Conservation (phyloP, 2,329 filamentous ascomycete species). For the Ilyonectria robusta region DNA sequence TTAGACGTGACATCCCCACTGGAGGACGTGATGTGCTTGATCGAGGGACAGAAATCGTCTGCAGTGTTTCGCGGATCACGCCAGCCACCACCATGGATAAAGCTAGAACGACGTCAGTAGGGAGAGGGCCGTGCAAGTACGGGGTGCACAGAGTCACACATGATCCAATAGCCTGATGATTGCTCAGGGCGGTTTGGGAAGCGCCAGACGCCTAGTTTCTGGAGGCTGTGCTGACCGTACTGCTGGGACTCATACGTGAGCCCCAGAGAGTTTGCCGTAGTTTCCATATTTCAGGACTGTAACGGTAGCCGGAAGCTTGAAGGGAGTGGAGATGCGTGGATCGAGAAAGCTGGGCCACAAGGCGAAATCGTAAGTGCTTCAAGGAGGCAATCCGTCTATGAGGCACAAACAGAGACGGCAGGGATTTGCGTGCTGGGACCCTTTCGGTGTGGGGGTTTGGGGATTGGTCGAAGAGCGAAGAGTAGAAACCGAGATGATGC, state of each 20-base stretch:
- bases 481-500: constrained; percentile 1
- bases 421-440: constrained; percentile 13
- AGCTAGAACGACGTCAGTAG: constrained; percentile 52
- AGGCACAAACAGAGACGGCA: not conserved
- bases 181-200: constrained; percentile 38
- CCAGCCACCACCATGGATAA: constrained; percentile 76
- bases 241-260: constrained; percentile 53
- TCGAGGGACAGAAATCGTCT: constrained; percentile 61
- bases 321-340: constrained; percentile 23
- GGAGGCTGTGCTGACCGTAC: constrained; percentile 58
- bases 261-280: constrained; percentile 39
- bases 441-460: constrained; percentile 2
- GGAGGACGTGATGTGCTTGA: constrained; percentile 58
- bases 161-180: constrained; percentile 52
- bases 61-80: constrained; percentile 68
- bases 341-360: not conserved
- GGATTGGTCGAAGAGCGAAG: not conserved
- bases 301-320: constrained; percentile 18
- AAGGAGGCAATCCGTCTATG: not conserved
- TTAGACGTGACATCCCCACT: constrained; percentile 45
- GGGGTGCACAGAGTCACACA: constrained; percentile 49
- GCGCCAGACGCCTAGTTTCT: constrained; percentile 63
- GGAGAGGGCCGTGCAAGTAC: constrained; percentile 3
- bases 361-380: constrained; percentile 6
- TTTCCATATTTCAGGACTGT: constrained; percentile 36